Conservation (phyloP, 2,329 filamentous ascomycete species). For the Simplicillium sp. region DNA sequence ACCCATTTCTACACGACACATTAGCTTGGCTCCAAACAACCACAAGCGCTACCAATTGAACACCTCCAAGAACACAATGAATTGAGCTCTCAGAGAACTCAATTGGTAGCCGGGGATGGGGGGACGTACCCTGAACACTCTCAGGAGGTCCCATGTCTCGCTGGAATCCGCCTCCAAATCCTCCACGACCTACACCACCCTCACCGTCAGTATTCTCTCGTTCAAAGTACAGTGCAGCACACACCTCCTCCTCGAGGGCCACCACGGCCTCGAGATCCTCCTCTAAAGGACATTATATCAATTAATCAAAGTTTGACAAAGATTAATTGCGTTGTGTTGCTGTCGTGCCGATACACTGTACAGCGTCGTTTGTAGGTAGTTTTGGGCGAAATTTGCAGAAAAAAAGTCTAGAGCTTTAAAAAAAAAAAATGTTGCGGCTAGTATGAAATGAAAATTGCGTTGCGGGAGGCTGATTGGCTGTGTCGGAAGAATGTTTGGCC, state of each 20-base stretch:
- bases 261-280: conserved; percentile 23
- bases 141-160: conserved; percentile 29
- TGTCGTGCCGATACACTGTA: too few relatives aligned
- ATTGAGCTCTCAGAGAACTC: background rate
- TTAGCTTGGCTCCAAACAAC: too few relatives aligned
- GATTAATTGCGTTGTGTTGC: too few relatives aligned
- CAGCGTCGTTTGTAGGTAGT: too few relatives aligned
- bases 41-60: too few relatives aligned
- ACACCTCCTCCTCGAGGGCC: conserved; percentile 25
- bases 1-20: conserved; percentile 61
- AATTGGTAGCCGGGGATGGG: background rate
- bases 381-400: conserved; percentile 7
- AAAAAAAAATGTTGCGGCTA: conserved; percentile 1
- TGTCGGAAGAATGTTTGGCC: too few relatives aligned
- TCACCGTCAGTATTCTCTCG: too few relatives aligned
- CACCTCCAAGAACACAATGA: too few relatives aligned
- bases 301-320: background rate
- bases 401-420: conserved; percentile 2
- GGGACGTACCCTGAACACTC: conserved; percentile 25
- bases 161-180: conserved; percentile 28
- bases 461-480: too few relatives aligned
- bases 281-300: conserved; percentile 30
- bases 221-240: conserved; percentile 7
- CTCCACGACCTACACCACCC: conserved; percentile 22
- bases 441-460: background rate